A percentile compares a stretch with the other conserved stretches of the same genome.
phyloP scores from a whole-genome alignment of 202 grass and related monocot species.

The Panicum virgatum region DNA sequence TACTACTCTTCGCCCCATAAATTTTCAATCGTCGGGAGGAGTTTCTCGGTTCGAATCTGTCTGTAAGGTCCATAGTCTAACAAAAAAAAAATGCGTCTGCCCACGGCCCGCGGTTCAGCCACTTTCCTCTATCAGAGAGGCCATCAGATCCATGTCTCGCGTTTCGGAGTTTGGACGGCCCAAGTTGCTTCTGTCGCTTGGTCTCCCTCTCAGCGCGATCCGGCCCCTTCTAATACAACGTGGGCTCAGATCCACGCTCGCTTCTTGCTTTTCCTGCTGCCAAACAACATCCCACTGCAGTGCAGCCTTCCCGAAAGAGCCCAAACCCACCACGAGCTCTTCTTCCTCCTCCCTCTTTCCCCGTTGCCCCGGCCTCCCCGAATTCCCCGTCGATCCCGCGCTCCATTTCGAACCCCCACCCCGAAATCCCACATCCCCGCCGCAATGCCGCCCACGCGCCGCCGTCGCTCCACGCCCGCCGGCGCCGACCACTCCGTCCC shows the following conservation, averaged over 20 bases:
- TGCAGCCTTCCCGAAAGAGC: not conserved
- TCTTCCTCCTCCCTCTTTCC: not conserved
- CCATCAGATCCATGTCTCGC: too few species aligned
- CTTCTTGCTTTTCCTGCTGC: too few species aligned
- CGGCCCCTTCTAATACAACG: not conserved
- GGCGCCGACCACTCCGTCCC: not conserved
- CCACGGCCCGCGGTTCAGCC: too few species aligned
- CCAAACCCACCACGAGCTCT: not conserved
- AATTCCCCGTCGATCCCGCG: constrained; percentile 32
- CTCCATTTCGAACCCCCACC: constrained; percentile 42
- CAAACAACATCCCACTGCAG: not conserved
- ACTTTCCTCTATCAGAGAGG: too few species aligned
- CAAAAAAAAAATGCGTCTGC: too few species aligned
- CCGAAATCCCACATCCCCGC: not conserved
- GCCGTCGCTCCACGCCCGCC: not conserved
- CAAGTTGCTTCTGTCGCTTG: too few species aligned
- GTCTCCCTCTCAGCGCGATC: too few species aligned
- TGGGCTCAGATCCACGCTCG: not conserved
- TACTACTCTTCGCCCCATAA: too few species aligned
- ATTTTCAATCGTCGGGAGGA: too few species aligned
- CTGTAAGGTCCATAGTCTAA: too few species aligned
- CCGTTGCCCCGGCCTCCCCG: not conserved
- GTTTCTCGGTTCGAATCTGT: too few species aligned
- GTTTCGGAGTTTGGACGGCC: too few species aligned
- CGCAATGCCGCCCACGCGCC: constrained; percentile 44